Percentiles rank a stretch among this genome's conserved stretches.
These are phyloP conservation scores for Mariannaea elegans DNA, from an alignment of 2,329 filamentous ascomycete species.

Conservation along the genomic window DNA sequence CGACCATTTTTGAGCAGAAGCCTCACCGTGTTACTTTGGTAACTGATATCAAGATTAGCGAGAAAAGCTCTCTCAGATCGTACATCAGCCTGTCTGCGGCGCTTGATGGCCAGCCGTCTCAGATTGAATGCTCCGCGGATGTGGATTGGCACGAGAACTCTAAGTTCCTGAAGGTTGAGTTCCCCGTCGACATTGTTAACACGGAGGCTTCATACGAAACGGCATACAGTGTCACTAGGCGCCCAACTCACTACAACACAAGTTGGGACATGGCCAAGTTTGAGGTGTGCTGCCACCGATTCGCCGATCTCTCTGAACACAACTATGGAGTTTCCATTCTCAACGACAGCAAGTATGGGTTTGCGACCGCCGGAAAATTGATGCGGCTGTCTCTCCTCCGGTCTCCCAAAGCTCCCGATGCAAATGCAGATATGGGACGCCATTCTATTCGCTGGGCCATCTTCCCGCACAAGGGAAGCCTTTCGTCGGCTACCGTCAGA, in stretches of 20 bases:
- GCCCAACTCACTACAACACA: constrained; percentile 98
- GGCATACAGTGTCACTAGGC: constrained; percentile 86
- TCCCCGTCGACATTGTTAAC: constrained; percentile 90
- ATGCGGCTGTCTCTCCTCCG: constrained; percentile 91
- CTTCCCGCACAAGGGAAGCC: constrained; percentile 79
- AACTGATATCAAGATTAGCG: constrained; percentile 87
- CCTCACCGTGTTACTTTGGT: constrained; percentile 82
- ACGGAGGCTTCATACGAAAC: constrained; percentile 96
- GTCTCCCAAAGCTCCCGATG: constrained; percentile 91
- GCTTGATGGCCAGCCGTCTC: constrained; percentile 65
- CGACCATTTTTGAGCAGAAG: constrained; percentile 75
- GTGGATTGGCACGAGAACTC: constrained; percentile 98
- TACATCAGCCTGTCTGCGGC: constrained; percentile 82
- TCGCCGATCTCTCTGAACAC: constrained; percentile 87
- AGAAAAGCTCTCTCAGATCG: constrained; percentile 85
- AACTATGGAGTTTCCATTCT: constrained; percentile 91
- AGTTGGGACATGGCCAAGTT: constrained; percentile 98
- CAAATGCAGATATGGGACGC: constrained; percentile 90
- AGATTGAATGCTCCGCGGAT: constrained; percentile 81
- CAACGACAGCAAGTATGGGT: constrained; percentile 96
- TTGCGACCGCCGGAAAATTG: constrained; percentile 85
- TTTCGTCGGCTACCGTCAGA: constrained; percentile 78
- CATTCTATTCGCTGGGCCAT: constrained; percentile 92
- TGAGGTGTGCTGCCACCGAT: constrained; percentile 95
- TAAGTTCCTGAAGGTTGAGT: constrained; percentile 99